Evolutionary conservation across 2,329 filamentous ascomycete genomes (phyloP), one percentile per base, ranked within the genome.

Genomic region (Fusarium continuum): DNA sequence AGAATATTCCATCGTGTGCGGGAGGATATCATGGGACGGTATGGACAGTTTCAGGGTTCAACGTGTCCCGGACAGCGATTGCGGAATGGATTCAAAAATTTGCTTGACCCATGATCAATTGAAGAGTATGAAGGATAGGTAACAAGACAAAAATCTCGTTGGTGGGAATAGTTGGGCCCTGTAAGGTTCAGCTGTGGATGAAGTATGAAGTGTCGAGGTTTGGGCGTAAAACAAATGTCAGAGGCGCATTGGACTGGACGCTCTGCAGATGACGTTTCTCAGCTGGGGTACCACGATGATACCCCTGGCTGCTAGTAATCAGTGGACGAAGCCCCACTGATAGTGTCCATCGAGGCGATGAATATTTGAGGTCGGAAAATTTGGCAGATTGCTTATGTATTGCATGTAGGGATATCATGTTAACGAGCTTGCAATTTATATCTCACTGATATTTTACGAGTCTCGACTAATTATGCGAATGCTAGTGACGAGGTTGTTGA

Each of bases 1-100:
- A 53, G 75, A 73, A 73, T 79, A 76, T 72, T 85, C 83, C 83
- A 85, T 85, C 69, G 67, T 76, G 64, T 55, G 36, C 20, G 34
- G 34, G 41, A 64, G 40, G 39, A 55, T 53, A 52, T 22, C 38
- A 51, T 55, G 36, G 26, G 49, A 44, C 39, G 31, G 23, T 26
- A 44, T 38, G 34, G 36, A 35, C 31, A 41, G 35, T 43, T 49
- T 39, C 47, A 67, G 47, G 38, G 53, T 64, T 51, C 46, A 59
- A 49, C 41, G 63, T 52, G 39, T 61, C 19, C 23, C 39, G 29
- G 44, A 26, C 29, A 59, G 44, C 39, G 53, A 59, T 55, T 65
- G 57, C 17, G 36, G 47, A 29, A 46, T 38, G 17, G 29, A 36
- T 48, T 66, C 17, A 66, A 44, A 36, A 17, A n/a, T 31, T 44